These are phyloP conservation scores for Sclerotinia subarctica DNA, from an alignment of 2,329 filamentous ascomycete species.

Conservation along the genomic window DNA sequence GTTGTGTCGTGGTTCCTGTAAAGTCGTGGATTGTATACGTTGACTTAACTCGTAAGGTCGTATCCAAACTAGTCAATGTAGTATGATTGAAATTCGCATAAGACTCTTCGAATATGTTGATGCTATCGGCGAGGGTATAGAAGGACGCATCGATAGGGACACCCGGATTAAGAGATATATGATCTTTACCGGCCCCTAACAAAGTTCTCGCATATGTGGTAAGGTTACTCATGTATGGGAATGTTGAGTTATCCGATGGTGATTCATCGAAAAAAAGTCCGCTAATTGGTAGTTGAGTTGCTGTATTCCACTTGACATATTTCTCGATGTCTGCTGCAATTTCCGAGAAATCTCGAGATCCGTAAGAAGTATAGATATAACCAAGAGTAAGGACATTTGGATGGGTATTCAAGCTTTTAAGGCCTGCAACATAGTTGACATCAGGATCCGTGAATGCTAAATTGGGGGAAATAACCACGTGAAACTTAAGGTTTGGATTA, in stretches of 20 bases:
- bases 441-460: slow-evolving; percentile 25
- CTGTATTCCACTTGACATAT: slow-evolving; percentile 41
- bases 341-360: slow-evolving; percentile 33
- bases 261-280: slow-evolving; percentile 21
- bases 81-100: slow-evolving; percentile 25
- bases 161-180: slow-evolving; percentile 29
- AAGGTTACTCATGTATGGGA: slow-evolving; percentile 27
- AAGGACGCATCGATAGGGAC: slow-evolving; percentile 26
- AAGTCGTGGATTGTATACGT: slow-evolving; percentile 30
- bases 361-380: slow-evolving; percentile 43
- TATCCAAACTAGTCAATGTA: slow-evolving; percentile 17
- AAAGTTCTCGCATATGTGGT: slow-evolving; percentile 26
- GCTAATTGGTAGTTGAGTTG: slow-evolving; percentile 5
- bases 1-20: slow-evolving; percentile 14
- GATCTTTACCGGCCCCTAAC: slow-evolving; percentile 24
- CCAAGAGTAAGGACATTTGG: slow-evolving; percentile 41
- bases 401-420: slow-evolving; percentile 27
- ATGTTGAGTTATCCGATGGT: slow-evolving; percentile 20
- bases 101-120: slow-evolving; percentile 28
- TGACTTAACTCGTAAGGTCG: slow-evolving; percentile 24
- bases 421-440: slow-evolving; percentile 27
- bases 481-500: slow-evolving; percentile 29
- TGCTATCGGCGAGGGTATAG: slow-evolving; percentile 29
- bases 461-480: slow-evolving; percentile 28
- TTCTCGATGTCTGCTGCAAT: slow-evolving; percentile 40